Evolutionary conservation across 257 asterid species (phyloP), one percentile per base, ranked within the genome.

Genomic region (Jasminum sambac): DNA sequence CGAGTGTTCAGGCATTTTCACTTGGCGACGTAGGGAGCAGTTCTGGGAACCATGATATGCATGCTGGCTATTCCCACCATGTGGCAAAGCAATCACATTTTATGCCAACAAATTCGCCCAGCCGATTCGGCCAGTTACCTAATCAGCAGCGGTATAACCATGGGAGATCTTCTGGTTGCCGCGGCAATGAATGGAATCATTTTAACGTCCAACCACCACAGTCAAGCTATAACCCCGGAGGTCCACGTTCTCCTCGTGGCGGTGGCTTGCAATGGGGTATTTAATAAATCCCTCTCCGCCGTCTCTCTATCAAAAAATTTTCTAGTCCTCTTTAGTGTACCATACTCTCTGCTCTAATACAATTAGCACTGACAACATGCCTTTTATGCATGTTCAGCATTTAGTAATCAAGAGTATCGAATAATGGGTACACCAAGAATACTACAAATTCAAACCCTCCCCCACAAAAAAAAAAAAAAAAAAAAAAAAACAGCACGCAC

Each of bases 101-200:
- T 52, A 71, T 70, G 78, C 94, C 96, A 44, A 95, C 75, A 74
- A 76, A 64, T 82, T 90, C 96, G 60, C 91, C 88, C 42, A 88
- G 95, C 79, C 91, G 91, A 39, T 74, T 87, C 63, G 89, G 92
- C 17, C 90, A 84, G 74, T 89, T 80, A 72, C 89, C 88, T 7
- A 39, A 60, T 67, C 90, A 85, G 81, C 90, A 85, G 80, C 85
- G 86, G 78, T 83, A 76, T 66, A 83, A 74, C 82, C 85, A 82
- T 21, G 95, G 96, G 75, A 84, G 95, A 72, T 70, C 92, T 41
- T 80, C 87, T 58, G 86, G 84, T 23, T 64, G 68, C 71, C 89
- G 84, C 66, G 90, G 88, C 69, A 84, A 78, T 62, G 84, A 84
- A 69, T 79, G 82, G 82, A 76, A 73, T 76, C 84, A 78, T 78